Conservation (phyloP, 192 early-diverging fungal species). For the Backusella westeae region DNA sequence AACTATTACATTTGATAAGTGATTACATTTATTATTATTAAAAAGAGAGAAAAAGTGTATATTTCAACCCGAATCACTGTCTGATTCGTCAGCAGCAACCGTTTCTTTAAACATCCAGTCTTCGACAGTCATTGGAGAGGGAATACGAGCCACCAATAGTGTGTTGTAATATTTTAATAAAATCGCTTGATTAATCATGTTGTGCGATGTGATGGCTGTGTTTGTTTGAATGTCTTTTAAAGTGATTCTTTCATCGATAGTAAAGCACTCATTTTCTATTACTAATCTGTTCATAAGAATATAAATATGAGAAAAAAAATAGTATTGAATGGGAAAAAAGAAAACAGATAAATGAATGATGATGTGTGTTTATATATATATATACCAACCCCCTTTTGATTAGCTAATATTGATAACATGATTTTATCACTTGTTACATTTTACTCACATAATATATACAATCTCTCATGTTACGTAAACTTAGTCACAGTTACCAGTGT, state of each 20-base stretch:
- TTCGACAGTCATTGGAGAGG: background rate
- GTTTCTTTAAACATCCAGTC: conserved; percentile 2
- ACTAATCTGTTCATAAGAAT: background rate
- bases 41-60: background rate
- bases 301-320: background rate
- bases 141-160: background rate
- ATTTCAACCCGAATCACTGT: background rate
- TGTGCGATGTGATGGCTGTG: background rate
- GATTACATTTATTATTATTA: background rate
- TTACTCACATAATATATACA: background rate
- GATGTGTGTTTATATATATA: background rate
- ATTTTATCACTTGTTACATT: conserved; percentile 1
- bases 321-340: background rate
- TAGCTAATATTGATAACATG: conserved; percentile 5
- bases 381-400: background rate
- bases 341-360: background rate
- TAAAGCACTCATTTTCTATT: background rate
- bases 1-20: background rate
- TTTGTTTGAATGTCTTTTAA: background rate
- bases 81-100: background rate
- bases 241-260: background rate
- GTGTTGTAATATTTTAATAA: background rate
- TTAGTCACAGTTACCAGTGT: background rate
- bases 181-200: background rate
- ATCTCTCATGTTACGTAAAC: background rate